Percentiles rank a stretch among this genome's conserved stretches.
phyloP scores from a whole-genome alignment of 192 early-diverging fungal genomes.

The Coemansia sp. region DNA sequence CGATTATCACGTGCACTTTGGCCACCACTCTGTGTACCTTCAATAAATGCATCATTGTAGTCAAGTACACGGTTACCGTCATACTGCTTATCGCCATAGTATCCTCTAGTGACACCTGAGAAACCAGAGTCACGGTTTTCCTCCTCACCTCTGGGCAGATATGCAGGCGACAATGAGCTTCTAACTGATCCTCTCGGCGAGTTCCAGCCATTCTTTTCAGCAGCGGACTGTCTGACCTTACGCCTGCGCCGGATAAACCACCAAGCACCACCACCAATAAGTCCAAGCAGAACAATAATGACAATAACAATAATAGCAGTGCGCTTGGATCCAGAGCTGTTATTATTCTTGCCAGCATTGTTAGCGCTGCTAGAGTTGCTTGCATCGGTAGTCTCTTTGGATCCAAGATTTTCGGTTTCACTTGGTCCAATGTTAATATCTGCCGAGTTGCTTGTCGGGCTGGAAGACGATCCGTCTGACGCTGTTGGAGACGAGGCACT shows the following conservation, averaged over 20 bases:
- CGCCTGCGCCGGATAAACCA: constrained; percentile 5
- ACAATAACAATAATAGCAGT: constrained; percentile 6
- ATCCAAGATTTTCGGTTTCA: neutral
- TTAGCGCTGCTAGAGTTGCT: neutral
- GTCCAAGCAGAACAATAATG: neutral
- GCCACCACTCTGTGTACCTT: neutral
- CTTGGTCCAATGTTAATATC: constrained; percentile 3
- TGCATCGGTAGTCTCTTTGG: neutral
- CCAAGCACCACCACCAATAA: constrained; percentile 8
- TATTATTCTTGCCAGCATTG: neutral
- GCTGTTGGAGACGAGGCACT: neutral
- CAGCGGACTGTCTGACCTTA: neutral
- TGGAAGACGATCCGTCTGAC: neutral
- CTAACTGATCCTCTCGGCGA: neutral
- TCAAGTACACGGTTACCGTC: neutral
- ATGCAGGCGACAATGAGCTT: neutral
- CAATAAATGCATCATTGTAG: neutral
- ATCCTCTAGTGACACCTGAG: neutral
- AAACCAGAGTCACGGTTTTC: neutral
- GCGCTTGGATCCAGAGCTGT: neutral
- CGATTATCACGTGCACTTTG: no score
- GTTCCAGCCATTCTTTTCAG: constrained; percentile 11
- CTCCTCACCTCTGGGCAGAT: neutral
- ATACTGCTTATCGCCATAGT: neutral
- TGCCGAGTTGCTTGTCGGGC: neutral